phyloP scores from a whole-genome alignment of 2,329 filamentous ascomycete genomes.

The Cordyceps farinosa region DNA sequence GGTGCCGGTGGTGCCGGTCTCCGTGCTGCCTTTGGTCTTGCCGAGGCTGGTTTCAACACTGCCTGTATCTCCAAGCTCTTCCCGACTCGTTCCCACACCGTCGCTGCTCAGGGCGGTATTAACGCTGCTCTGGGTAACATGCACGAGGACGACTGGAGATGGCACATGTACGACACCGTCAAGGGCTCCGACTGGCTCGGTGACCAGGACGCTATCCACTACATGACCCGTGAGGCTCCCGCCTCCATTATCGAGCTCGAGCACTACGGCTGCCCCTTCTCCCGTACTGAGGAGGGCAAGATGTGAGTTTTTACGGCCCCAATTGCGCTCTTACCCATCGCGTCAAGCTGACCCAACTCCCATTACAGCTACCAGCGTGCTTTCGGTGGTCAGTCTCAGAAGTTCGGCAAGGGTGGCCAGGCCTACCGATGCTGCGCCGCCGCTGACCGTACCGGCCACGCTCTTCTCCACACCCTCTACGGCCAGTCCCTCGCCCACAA shows the following conservation, averaged over 20 bases:
- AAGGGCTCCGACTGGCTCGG: conserved; percentile 97
- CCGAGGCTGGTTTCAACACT: conserved; percentile 85
- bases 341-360: conserved; percentile 17
- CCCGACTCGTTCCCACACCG: conserved; percentile 80
- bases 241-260: conserved; percentile 91
- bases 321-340: not conserved
- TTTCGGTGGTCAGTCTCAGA: conserved; percentile 94
- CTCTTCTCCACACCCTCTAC: conserved; percentile 96
- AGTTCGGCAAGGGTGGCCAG: conserved; percentile 94
- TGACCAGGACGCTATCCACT: conserved; percentile 96
- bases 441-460: conserved; percentile 94
- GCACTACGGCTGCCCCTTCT: conserved; percentile 97
- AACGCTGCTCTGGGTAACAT: conserved; percentile 90
- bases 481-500: conserved; percentile 95
- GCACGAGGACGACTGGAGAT: conserved; percentile 98
- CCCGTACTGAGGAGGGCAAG: conserved; percentile 90
- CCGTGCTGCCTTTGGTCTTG: conserved; percentile 79
- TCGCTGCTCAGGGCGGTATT: conserved; percentile 79
- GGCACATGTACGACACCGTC: conserved; percentile 99
- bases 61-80: conserved; percentile 86
- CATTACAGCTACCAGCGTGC: conserved; percentile 83
- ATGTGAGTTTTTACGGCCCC: conserved; percentile 56
- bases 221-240: conserved; percentile 95
- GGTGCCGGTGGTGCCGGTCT: conserved; percentile 79
- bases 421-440: conserved; percentile 96